A percentile compares a stretch with the other conserved stretches of the same genome.
Evolutionary conservation across 768 basidiomycete species (phyloP).

Genomic region (Termitomyces sp.): DNA sequence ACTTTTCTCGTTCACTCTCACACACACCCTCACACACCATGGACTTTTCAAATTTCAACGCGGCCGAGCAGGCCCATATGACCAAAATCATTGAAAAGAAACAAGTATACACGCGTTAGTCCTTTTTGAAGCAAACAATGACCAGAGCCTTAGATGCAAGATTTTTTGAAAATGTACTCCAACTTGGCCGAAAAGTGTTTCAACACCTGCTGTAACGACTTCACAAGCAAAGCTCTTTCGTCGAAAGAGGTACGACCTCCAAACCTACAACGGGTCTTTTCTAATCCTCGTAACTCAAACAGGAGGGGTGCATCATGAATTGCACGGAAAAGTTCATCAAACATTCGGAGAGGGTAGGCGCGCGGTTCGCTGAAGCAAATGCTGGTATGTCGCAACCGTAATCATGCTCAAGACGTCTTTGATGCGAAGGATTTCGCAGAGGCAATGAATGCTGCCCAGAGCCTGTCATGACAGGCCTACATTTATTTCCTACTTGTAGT

Average conservation of each 20-base stretch:
- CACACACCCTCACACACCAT: conserved; percentile 47
- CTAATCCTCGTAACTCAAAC: not conserved
- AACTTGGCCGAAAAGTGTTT: conserved; percentile 96
- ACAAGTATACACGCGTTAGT: conserved; percentile 57
- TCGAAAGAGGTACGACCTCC: conserved; percentile 75
- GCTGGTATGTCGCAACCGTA: conserved; percentile 59
- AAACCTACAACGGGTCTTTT: not conserved
- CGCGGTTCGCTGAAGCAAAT: conserved; percentile 89
- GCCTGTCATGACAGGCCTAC: conserved; percentile 27
- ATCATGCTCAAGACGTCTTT: not conserved
- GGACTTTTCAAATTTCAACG: conserved; percentile 91
- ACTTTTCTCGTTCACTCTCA: conserved; percentile 5
- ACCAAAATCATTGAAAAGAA: conserved; percentile 92
- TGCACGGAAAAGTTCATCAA: conserved; percentile 98
- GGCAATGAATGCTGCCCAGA: conserved; percentile 35
- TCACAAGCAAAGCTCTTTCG: conserved; percentile 91
- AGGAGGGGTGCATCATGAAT: conserved; percentile 90
- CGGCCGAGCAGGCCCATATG: conserved; percentile 96
- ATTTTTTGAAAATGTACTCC: conserved; percentile 94
- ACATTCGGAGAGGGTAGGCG: conserved; percentile 90
- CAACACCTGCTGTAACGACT: conserved; percentile 92
- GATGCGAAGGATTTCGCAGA: conserved; percentile 1
- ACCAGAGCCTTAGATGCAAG: conserved; percentile 78
- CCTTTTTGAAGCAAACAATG: not conserved
- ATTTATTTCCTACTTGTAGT: conserved; percentile 6